Base-by-base conservation (phyloP, 2,329 filamentous ascomycete species). In the Stachybotrys chartarum region DNA sequence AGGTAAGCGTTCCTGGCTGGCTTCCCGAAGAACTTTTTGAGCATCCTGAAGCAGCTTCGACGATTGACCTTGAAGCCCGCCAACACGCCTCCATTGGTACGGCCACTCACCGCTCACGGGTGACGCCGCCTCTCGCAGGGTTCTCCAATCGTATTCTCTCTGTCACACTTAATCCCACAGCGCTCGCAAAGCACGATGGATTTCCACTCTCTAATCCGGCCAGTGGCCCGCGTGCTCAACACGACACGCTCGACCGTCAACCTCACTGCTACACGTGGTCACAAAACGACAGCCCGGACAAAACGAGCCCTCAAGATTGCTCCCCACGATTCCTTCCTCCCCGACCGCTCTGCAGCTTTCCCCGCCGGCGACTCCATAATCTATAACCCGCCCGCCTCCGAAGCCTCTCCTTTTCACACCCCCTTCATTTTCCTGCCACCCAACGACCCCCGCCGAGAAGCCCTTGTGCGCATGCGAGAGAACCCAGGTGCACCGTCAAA, bases 341-440 rank as follows among this genome's bases (percentile, higher is more conserved):
- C 67, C 60, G 71, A 66, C 58, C 68, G 69, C 53, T 58, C 64
- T 49, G 47, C 60, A 46, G 57, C 67, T 42, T 67, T 69, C 56
- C 60, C 68, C 47, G 62, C 64, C 60, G 62, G 63, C 60, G 64
- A 70, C 59, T 65, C 70, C 60, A 78, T 83, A 65, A 75, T 83
- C 66, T 83, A 80, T 73, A 83, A 82, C 71, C 81, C 80, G 46
- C 80, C 81, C 30, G 71, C 79, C 16, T 75, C 80, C 10, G 73
- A 76, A 55, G 72, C 79, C 3, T 79, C 81, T n/a, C 82, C 84
- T 56, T 77, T 76, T 63, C 80, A 86, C 72, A 87, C 84, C n/a
- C 84, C 84, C 55, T 79, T 84, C 71, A 80, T 84, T 66, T 87
- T 87, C 71, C 78, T 87, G 32, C 84, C 84, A 54, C 76, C 74